Evolutionary conservation across 805 yeast genomes (phyloP).

Genomic region (Schwanniomyces pseudopolymorphus): DNA sequence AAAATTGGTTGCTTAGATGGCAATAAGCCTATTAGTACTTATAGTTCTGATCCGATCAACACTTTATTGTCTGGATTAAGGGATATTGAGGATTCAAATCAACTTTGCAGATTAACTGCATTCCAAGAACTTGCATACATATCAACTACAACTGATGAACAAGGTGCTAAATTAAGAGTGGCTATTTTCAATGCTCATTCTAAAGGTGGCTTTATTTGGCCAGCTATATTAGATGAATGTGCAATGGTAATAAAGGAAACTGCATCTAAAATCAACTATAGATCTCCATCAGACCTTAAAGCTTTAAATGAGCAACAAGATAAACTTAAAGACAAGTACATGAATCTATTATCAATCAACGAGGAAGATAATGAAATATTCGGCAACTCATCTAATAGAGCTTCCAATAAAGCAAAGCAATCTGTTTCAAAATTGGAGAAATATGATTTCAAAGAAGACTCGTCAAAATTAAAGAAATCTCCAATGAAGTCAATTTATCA

Average conservation of each 20-base stretch:
- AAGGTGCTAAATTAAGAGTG: slow-evolving; percentile 44
- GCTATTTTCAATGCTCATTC: slow-evolving; percentile 54
- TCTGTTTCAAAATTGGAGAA: slow-evolving; percentile 4
- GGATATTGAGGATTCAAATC: slow-evolving; percentile 40
- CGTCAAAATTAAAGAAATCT: not conserved
- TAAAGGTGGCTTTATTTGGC: slow-evolving; percentile 53
- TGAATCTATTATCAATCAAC: not conserved
- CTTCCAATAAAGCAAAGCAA: not conserved
- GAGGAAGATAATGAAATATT: slow-evolving; percentile 24
- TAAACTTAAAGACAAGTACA: slow-evolving; percentile 10
- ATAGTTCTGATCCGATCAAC: slow-evolving; percentile 59
- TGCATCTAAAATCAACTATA: slow-evolving; percentile 40
- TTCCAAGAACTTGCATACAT: slow-evolving; percentile 74
- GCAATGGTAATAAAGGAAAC: slow-evolving; percentile 51
- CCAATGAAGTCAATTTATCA: slow-evolving; percentile 4
- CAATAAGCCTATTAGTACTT: slow-evolving; percentile 57
- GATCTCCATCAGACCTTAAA: slow-evolving; percentile 29
- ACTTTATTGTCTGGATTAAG: slow-evolving; percentile 65
- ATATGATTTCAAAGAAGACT: slow-evolving; percentile 1
- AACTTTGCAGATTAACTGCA: slow-evolving; percentile 54
- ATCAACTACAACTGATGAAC: slow-evolving; percentile 47
- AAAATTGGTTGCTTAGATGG: slow-evolving; percentile 72
- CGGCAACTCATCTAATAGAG: slow-evolving; percentile 31
- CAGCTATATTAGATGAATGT: slow-evolving; percentile 59
- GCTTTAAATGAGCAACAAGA: slow-evolving; percentile 21